Percentiles rank a stretch among this genome's conserved stretches.
These are phyloP conservation scores for Mucor ambiguus DNA, from an alignment of 371 early-diverging fungal genomes.

Conservation along the genomic window DNA sequence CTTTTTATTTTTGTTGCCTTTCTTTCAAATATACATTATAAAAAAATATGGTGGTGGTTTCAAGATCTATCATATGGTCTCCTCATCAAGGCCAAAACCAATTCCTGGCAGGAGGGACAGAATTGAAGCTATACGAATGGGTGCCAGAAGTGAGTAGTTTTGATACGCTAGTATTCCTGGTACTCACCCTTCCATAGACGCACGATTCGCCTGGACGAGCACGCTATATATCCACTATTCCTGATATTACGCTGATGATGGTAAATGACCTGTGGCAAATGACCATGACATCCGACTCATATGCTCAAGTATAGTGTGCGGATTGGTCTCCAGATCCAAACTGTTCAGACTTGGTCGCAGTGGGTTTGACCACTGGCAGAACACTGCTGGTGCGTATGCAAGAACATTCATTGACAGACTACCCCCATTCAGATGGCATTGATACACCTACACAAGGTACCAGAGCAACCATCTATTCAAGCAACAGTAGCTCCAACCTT, in stretches of 20 bases:
- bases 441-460: constrained; percentile 21
- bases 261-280: constrained; percentile 23
- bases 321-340: constrained; percentile 77
- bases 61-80: constrained; percentile 62
- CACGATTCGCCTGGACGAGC: constrained; percentile 50
- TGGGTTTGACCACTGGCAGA: constrained; percentile 72
- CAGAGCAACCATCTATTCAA: constrained; percentile 10
- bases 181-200: too few relatives aligned
- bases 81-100: constrained; percentile 61
- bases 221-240: constrained; percentile 60
- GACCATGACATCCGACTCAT: background rate
- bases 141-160: constrained; percentile 48
- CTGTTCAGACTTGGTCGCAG: constrained; percentile 68
- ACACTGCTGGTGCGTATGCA: constrained; percentile 65
- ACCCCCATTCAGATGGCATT: constrained; percentile 23
- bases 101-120: constrained; percentile 69
- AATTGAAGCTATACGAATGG: constrained; percentile 72
- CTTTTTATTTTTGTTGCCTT: background rate
- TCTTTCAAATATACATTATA: background rate
- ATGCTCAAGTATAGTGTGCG: constrained; percentile 58
- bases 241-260: constrained; percentile 67
- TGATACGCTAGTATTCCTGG: background rate
- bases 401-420: constrained; percentile 39
- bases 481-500: background rate
- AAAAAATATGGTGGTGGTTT: constrained; percentile 40